Conservation (phyloP, 306 rosid species). For the Arachis hypogaea region DNA sequence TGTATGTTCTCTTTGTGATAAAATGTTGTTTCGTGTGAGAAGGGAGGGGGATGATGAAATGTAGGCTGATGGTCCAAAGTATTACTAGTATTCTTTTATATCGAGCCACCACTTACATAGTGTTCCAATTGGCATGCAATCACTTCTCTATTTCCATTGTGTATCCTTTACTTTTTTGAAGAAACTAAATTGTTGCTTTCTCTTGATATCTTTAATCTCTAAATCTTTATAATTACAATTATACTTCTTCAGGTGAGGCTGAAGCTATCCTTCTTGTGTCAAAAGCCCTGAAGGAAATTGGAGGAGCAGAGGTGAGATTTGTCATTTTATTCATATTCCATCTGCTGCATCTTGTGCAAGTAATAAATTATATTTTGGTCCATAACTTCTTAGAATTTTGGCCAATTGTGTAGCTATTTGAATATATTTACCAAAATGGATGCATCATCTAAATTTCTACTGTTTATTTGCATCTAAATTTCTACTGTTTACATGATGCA, state of each 20-base stretch:
- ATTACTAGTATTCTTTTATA: too few species aligned
- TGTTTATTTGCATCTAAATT: not conserved
- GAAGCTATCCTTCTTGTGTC: constrained; percentile 88
- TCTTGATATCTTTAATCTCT: constrained; percentile 30
- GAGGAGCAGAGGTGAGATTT: constrained; percentile 83
- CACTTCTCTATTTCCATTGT: too few species aligned
- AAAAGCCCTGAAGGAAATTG: constrained; percentile 67
- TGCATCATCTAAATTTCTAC: not conserved
- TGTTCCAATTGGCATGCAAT: too few species aligned
- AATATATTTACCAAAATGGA: not conserved
- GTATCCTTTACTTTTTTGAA: too few species aligned
- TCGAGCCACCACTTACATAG: too few species aligned
- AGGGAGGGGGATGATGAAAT: constrained; percentile 18
- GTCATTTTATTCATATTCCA: constrained; percentile 31
- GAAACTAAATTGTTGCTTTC: not conserved
- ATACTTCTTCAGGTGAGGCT: constrained; percentile 80
- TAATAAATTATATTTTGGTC: not conserved
- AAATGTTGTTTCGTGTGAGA: constrained; percentile 12
- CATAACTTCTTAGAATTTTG: not conserved
- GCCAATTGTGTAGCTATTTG: constrained; percentile 15
- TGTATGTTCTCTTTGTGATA: not conserved
- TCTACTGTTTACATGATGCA: not conserved
- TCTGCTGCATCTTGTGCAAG: not conserved
- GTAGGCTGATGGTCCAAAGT: too few species aligned
- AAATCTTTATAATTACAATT: not conserved